phyloP scores from a whole-genome alignment of 352 stramenopile genomes.

The Plasmopara viticola region DNA sequence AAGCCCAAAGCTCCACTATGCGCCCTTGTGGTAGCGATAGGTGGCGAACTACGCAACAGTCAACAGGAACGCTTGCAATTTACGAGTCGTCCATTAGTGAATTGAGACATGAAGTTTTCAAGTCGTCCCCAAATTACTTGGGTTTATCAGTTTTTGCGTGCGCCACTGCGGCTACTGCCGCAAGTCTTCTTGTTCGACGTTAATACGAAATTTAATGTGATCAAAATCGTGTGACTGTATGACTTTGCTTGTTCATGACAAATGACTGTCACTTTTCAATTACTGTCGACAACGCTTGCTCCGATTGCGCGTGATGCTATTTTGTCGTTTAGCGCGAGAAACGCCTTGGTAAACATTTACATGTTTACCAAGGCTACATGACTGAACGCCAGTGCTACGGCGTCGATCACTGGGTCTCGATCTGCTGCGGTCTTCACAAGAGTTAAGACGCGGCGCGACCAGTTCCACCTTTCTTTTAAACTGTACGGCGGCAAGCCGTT shows the following conservation, averaged over 20 bases:
- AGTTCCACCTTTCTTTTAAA: slow-evolving; percentile 27
- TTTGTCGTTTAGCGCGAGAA: slow-evolving; percentile 8
- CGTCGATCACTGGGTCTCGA: slow-evolving; percentile 4
- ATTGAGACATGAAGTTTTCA: slow-evolving; percentile 7
- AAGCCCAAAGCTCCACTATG: slow-evolving; percentile 17
- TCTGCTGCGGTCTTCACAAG: slow-evolving; percentile 7
- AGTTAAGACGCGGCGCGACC: slow-evolving; percentile 7
- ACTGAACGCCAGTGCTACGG: slow-evolving; percentile 1
- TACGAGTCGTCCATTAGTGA: slow-evolving; percentile 18
- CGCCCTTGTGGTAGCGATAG: slow-evolving; percentile 2
- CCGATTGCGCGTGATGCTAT: slow-evolving; percentile 3
- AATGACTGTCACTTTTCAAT: slow-evolving; percentile 8
- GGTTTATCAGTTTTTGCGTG: slow-evolving; percentile 49
- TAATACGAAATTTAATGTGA: slow-evolving; percentile 17
- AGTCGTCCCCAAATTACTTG: slow-evolving; percentile 25
- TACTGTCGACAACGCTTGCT: slow-evolving; percentile 26
- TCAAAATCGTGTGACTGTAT: slow-evolving; percentile 3
- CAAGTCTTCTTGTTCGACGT: slow-evolving; percentile 32
- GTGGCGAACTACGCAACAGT: slow-evolving; percentile 8
- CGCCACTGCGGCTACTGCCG: slow-evolving; percentile 38
- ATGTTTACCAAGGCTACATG: slow-evolving; percentile 2
- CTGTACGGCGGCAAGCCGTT: background rate
- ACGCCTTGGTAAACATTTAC: slow-evolving; percentile 3
- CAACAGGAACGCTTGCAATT: slow-evolving; percentile 1
- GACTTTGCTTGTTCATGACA: too few relatives aligned